These are phyloP conservation scores for Uronychia binucleata DNA, from an alignment of 73 alveolate species.

Conservation along the genomic window DNA sequence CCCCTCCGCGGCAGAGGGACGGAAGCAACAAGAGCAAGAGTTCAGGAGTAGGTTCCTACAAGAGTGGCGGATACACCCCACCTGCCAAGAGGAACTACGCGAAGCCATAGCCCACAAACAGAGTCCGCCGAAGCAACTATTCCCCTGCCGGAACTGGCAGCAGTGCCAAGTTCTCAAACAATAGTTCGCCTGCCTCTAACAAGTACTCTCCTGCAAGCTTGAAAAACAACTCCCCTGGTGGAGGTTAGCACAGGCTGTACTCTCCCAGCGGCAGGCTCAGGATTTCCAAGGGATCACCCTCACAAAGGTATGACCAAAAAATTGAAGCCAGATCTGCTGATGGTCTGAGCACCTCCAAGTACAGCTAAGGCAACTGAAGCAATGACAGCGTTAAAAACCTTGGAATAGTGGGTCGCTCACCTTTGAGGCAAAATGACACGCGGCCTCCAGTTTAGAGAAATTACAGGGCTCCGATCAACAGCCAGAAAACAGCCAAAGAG, in stretches of 20 bases:
- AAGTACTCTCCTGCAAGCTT: neutral
- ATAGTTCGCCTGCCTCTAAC: neutral
- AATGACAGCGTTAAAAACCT: neutral
- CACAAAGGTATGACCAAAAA: neutral
- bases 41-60: neutral
- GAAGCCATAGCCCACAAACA: too few species aligned
- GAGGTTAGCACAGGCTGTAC: neutral
- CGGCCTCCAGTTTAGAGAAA: neutral
- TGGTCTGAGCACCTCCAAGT: neutral
- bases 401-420: neutral
- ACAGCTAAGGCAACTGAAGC: neutral
- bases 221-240: neutral
- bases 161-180: neutral
- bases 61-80: neutral
- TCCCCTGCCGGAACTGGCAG: neutral
- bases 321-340: neutral
- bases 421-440: neutral
- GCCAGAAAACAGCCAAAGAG: neutral
- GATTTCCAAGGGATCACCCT: neutral
- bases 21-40: neutral
- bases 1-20: neutral
- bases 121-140: neutral
- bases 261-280: neutral
- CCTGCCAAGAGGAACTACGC: neutral
- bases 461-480: neutral